Percentiles rank a stretch among this genome's conserved stretches.
phyloP scores from a whole-genome alignment of 2,329 filamentous ascomycete species.

The Pseudopyricularia javanii region DNA sequence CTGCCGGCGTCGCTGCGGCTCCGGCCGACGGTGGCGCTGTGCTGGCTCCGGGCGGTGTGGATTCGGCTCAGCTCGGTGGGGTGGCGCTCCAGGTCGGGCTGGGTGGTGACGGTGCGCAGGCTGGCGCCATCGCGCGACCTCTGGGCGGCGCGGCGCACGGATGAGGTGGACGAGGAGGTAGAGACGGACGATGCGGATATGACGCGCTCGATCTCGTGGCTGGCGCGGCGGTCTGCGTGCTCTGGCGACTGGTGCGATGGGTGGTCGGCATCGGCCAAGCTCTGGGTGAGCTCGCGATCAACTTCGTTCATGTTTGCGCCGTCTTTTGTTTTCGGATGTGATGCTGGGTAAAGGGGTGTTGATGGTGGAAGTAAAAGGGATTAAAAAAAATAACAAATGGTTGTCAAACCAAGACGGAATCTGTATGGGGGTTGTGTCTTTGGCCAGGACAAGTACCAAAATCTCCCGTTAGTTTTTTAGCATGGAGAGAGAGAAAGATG shows the following conservation, averaged over 20 bases:
- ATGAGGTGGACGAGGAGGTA: constrained; percentile 26
- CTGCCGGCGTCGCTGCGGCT: constrained; percentile 9
- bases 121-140: constrained; percentile 22
- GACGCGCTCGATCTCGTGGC: constrained; percentile 43
- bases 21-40: constrained; percentile 58
- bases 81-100: constrained; percentile 56
- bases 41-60: constrained; percentile 57
- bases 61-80: constrained; percentile 60
- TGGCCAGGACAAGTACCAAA: no score
- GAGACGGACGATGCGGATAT: constrained; percentile 37
- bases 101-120: constrained; percentile 52
- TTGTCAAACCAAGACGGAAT: no score
- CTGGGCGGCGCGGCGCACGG: constrained; percentile 5
- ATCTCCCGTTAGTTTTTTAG: no score
- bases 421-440: no score
- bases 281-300: constrained; percentile 39
- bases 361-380: no score
- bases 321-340: constrained; percentile 4
- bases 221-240: constrained; percentile 8
- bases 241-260: not conserved
- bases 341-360: no score
- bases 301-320: constrained; percentile 13
- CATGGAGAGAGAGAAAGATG: no score
- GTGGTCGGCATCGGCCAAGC: constrained; percentile 39
- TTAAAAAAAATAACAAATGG: no score